phyloP scores from a whole-genome alignment of 2,329 filamentous ascomycete genomes.

The Aspergillus ochraceus region DNA sequence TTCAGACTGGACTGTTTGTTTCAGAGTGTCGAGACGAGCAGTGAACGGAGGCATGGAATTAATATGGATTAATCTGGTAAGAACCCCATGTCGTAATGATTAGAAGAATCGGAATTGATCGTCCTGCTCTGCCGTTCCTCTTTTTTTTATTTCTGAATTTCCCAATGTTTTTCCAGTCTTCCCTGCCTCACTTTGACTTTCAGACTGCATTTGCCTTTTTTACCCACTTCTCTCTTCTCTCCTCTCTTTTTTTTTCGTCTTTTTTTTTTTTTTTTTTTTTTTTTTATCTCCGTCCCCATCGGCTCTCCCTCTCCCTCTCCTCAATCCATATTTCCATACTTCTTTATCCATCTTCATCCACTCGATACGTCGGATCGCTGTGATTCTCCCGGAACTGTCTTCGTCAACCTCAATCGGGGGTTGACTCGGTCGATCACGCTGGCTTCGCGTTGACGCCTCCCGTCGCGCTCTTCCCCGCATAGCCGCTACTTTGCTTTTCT shows the following conservation, averaged over 20 bases:
- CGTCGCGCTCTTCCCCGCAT: slow-evolving; percentile 28
- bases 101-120: too few species aligned
- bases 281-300: slow-evolving; percentile 1
- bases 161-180: neutral
- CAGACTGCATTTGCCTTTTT: slow-evolving; percentile 1
- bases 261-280: neutral
- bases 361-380: neutral
- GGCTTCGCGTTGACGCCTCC: slow-evolving; percentile 24
- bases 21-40: neutral
- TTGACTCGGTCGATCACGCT: slow-evolving; percentile 29
- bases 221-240: neutral
- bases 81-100: too few species aligned
- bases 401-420: slow-evolving; percentile 16
- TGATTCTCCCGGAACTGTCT: neutral
- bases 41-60: neutral
- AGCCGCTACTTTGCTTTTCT: slow-evolving; percentile 18
- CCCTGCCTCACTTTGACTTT: slow-evolving; percentile 4
- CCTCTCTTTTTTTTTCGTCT: neutral
- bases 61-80: neutral
- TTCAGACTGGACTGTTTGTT: too few species aligned
- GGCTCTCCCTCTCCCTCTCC: neutral
- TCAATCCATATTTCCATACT: slow-evolving; percentile 1
- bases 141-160: neutral
- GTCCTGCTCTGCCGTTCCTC: too few species aligned
- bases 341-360: neutral